Percentiles rank a stretch among this genome's conserved stretches.
These are phyloP conservation scores for Cardamine resedifolia DNA, from an alignment of 345 rosid genomes.

Conservation along the genomic window DNA sequence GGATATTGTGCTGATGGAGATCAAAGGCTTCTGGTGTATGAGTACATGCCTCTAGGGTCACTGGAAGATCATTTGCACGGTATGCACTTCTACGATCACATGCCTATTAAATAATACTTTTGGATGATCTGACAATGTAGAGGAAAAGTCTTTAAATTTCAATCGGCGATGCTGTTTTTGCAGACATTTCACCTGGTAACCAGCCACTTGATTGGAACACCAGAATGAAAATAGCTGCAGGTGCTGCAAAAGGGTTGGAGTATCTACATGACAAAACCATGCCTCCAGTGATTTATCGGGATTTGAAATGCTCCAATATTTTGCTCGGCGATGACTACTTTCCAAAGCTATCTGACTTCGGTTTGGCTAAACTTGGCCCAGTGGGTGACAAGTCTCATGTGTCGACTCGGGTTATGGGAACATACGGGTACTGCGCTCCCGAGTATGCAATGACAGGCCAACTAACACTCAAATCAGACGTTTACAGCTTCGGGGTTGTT, in stretches of 20 bases:
- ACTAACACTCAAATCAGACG: slow-evolving; percentile 80
- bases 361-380: slow-evolving; percentile 90
- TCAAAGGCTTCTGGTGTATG: slow-evolving; percentile 89
- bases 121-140: background rate
- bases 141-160: background rate
- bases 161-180: background rate
- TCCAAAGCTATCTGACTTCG: slow-evolving; percentile 92
- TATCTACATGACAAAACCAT: slow-evolving; percentile 74
- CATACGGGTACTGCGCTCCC: slow-evolving; percentile 91
- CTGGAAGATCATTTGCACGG: slow-evolving; percentile 88
- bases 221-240: slow-evolving; percentile 89
- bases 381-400: slow-evolving; percentile 91
- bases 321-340: slow-evolving; percentile 67
- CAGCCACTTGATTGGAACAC: slow-evolving; percentile 82
- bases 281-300: slow-evolving; percentile 86
- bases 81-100: slow-evolving; percentile 27
- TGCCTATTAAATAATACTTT: background rate
- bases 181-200: slow-evolving; percentile 66
- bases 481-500: slow-evolving; percentile 86
- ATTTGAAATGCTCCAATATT: slow-evolving; percentile 84
- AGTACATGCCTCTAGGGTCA: slow-evolving; percentile 85
- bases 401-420: slow-evolving; percentile 93
- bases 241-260: slow-evolving; percentile 86
- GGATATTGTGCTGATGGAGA: slow-evolving; percentile 97
- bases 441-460: slow-evolving; percentile 97